These are phyloP conservation scores for Boletus rubescentipes DNA, from an alignment of 768 basidiomycete species.

Conservation along the genomic window DNA sequence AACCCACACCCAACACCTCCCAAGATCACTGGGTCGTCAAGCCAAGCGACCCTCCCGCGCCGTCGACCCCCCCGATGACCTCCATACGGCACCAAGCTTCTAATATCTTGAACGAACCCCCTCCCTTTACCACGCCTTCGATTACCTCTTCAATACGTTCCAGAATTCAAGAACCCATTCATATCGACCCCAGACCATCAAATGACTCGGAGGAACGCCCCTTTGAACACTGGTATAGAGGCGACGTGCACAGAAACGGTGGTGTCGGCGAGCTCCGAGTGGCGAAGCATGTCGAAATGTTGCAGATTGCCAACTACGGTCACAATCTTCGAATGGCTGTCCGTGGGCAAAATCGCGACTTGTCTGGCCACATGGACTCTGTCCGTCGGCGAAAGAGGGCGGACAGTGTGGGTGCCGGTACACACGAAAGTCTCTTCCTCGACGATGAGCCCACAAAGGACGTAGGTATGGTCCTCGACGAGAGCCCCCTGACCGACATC, in stretches of 20 bases:
- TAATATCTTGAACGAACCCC: slow-evolving; percentile 59
- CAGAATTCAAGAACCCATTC: slow-evolving; percentile 32
- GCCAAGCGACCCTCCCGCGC: slow-evolving; percentile 30
- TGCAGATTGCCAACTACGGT: slow-evolving; percentile 85
- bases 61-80: slow-evolving; percentile 33
- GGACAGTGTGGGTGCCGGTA: slow-evolving; percentile 59
- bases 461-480: slow-evolving; percentile 65
- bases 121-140: slow-evolving; percentile 54
- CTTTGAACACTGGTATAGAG: slow-evolving; percentile 89
- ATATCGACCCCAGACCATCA: slow-evolving; percentile 50
- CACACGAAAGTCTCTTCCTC: slow-evolving; percentile 64
- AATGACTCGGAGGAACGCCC: slow-evolving; percentile 79
- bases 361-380: slow-evolving; percentile 23
- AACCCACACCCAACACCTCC: slow-evolving; percentile 28
- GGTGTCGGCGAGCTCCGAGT: slow-evolving; percentile 85
- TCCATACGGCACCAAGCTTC: slow-evolving; percentile 40
- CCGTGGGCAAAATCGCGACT: slow-evolving; percentile 27
- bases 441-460: slow-evolving; percentile 54
- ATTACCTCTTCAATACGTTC: slow-evolving; percentile 44
- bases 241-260: slow-evolving; percentile 82
- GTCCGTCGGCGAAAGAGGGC: slow-evolving; percentile 53
- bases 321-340: slow-evolving; percentile 47
- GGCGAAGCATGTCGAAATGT: slow-evolving; percentile 75
- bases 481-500: slow-evolving; percentile 71
- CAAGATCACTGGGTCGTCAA: slow-evolving; percentile 32